Evolutionary conservation across 805 yeast genomes (phyloP).

Genomic region (Blastobotrys terrestris): DNA sequence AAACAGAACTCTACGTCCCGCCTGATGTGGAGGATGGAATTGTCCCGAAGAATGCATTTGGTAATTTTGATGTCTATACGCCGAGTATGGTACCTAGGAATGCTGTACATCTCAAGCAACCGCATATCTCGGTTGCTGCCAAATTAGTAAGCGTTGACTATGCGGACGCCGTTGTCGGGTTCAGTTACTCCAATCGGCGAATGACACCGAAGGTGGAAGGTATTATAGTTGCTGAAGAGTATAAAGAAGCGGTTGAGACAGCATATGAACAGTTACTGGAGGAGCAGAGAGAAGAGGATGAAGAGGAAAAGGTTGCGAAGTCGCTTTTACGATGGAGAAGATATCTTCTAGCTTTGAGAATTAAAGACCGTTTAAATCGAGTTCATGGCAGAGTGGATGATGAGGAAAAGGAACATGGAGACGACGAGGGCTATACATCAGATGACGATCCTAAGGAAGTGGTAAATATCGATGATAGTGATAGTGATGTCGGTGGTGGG

Average conservation of each 20-base stretch:
- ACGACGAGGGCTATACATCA: too few relatives aligned
- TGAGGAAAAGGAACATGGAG: neutral
- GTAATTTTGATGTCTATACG: slow-evolving; percentile 76
- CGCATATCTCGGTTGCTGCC: slow-evolving; percentile 62
- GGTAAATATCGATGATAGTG: slow-evolving; percentile 3
- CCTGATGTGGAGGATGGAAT: slow-evolving; percentile 53
- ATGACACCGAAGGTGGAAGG: slow-evolving; percentile 70
- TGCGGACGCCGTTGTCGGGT: slow-evolving; percentile 84
- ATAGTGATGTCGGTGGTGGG: slow-evolving; percentile 25
- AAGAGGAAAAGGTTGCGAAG: slow-evolving; percentile 38
- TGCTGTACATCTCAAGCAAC: slow-evolving; percentile 52
- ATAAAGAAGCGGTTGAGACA: slow-evolving; percentile 50
- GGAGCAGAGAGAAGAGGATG: slow-evolving; percentile 42
- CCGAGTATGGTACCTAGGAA: slow-evolving; percentile 80
- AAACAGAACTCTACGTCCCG: slow-evolving; percentile 67
- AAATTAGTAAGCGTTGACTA: slow-evolving; percentile 61
- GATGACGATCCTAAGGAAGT: too few relatives aligned
- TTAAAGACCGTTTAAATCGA: slow-evolving; percentile 18
- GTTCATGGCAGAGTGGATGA: slow-evolving; percentile 19
- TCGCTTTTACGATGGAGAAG: slow-evolving; percentile 32
- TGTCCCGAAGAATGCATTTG: slow-evolving; percentile 70
- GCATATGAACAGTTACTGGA: slow-evolving; percentile 45
- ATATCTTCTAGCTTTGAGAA: slow-evolving; percentile 29
- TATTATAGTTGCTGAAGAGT: slow-evolving; percentile 61
- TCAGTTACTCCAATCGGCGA: slow-evolving; percentile 55